Percentiles rank a stretch among this genome's conserved stretches.
Evolutionary conservation across 306 rosid genomes (phyloP).

Genomic region (Leucaena leucocephala): DNA sequence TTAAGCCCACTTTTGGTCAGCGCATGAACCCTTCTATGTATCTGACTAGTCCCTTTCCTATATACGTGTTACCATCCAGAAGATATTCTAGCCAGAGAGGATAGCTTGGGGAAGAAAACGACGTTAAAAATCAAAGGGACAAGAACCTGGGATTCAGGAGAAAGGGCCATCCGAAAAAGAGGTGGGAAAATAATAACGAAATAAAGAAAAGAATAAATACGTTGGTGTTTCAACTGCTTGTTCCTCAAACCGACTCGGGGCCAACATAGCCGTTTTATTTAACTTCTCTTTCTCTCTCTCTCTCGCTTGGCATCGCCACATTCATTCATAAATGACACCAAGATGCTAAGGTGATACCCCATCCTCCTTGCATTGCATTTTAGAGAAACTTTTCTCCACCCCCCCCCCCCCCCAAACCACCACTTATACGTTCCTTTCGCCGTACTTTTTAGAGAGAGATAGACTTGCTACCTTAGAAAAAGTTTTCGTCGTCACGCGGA

Average conservation of each 20-base stretch:
- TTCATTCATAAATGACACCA: constrained; percentile 25
- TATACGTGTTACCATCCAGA: background rate
- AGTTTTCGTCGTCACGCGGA: constrained; percentile 35
- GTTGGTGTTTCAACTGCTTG: constrained; percentile 38
- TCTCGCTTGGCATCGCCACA: constrained; percentile 13
- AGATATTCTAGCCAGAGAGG: background rate
- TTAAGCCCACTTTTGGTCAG: background rate
- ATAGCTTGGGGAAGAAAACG: background rate
- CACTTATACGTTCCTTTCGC: constrained; percentile 40
- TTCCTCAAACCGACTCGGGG: constrained; percentile 26
- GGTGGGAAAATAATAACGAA: constrained; percentile 14
- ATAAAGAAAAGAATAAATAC: constrained; percentile 53
- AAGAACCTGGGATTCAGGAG: constrained; percentile 30
- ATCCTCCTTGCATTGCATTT: constrained; percentile 14
- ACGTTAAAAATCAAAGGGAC: background rate
- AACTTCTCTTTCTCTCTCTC: constrained; percentile 31
- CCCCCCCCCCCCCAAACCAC: too few relatives aligned
- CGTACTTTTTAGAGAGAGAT: constrained; percentile 42
- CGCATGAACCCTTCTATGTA: background rate
- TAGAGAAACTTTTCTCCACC: constrained; percentile 10
- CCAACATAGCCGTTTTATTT: constrained; percentile 54
- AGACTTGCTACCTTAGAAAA: constrained; percentile 12
- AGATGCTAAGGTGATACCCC: background rate
- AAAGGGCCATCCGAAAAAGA: constrained; percentile 26
- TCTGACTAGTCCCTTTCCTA: background rate